phyloP scores from a whole-genome alignment of 1,139 yeast species.

The Martiniozyma asiatica region DNA sequence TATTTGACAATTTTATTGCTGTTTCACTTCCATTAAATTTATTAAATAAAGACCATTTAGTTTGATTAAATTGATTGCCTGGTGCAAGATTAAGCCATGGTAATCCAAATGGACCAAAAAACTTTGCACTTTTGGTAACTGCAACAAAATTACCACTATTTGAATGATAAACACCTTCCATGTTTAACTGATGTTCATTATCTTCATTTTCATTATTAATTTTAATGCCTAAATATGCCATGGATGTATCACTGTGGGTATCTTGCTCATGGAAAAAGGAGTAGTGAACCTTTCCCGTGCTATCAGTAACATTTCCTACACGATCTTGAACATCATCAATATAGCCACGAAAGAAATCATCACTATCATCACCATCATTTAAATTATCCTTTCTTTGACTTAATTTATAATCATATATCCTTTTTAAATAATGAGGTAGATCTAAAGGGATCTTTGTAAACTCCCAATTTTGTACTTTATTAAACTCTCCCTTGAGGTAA shows the following conservation, averaged over 20 bases:
- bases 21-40: conserved; percentile 29
- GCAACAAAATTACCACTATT: conserved; percentile 57
- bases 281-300: conserved; percentile 13
- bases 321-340: conserved; percentile 10
- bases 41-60: conserved; percentile 28
- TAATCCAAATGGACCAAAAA: conserved; percentile 46
- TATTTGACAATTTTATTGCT: conserved; percentile 20
- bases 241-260: conserved; percentile 14
- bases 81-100: conserved; percentile 42
- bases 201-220: conserved; percentile 33
- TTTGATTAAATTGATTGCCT: conserved; percentile 30
- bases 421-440: conserved; percentile 34
- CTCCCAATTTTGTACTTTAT: conserved; percentile 1
- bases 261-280: conserved; percentile 9
- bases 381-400: conserved; percentile 4
- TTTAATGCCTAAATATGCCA: conserved; percentile 12
- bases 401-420: conserved; percentile 14
- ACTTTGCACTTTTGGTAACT: conserved; percentile 60
- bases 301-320: conserved; percentile 22
- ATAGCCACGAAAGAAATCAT: conserved; percentile 5
- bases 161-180: conserved; percentile 63
- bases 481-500: conserved; percentile 33
- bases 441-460: conserved; percentile 21
- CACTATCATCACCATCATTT: conserved; percentile 5
- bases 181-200: conserved; percentile 31